A percentile compares a stretch with the other conserved stretches of the same genome.
phyloP scores from a whole-genome alignment of 768 basidiomycete genomes.

The Panus rudis region DNA sequence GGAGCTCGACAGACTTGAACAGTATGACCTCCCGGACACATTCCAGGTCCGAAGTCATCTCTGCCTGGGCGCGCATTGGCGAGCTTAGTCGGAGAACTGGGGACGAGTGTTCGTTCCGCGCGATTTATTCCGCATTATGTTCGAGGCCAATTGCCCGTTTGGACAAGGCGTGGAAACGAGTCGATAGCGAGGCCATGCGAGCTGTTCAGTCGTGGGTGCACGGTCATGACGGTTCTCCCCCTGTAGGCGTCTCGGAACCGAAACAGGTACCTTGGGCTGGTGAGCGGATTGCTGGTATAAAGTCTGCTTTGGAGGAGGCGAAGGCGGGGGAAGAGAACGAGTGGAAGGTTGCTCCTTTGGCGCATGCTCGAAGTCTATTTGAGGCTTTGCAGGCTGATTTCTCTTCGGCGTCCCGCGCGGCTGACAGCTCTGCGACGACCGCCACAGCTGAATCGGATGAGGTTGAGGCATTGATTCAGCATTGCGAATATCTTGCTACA shows the following conservation, averaged over 20 bases:
- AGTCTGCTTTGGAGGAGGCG: conserved; percentile 41
- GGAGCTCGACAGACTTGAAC: conserved; percentile 29
- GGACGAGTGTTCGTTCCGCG: conserved; percentile 76
- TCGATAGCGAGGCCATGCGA: conserved; percentile 49
- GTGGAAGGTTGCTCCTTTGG: conserved; percentile 36
- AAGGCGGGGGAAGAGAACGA: conserved; percentile 37
- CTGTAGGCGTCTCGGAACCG: conserved; percentile 36
- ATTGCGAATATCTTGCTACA: conserved; percentile 48
- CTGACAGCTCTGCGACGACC: conserved; percentile 17
- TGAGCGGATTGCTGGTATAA: conserved; percentile 39
- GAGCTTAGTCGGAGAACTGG: conserved; percentile 67
- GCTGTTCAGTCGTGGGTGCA: conserved; percentile 67
- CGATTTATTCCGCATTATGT: conserved; percentile 64
- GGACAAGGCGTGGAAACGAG: conserved; percentile 75
- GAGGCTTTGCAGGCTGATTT: conserved; percentile 45
- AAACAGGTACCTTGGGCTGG: conserved; percentile 66
- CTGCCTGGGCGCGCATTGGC: conserved; percentile 65
- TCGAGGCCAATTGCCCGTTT: conserved; percentile 69
- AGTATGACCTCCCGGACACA: conserved; percentile 50
- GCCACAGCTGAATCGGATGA: conserved; percentile 25
- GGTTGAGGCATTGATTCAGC: conserved; percentile 40
- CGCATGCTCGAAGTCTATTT: conserved; percentile 39
- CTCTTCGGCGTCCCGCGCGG: conserved; percentile 42
- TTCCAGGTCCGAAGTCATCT: conserved; percentile 65
- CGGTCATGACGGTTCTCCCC: conserved; percentile 29